phyloP scores from a whole-genome alignment of 2,329 filamentous ascomycete species.

The Malbranchea cinnamomea region DNA sequence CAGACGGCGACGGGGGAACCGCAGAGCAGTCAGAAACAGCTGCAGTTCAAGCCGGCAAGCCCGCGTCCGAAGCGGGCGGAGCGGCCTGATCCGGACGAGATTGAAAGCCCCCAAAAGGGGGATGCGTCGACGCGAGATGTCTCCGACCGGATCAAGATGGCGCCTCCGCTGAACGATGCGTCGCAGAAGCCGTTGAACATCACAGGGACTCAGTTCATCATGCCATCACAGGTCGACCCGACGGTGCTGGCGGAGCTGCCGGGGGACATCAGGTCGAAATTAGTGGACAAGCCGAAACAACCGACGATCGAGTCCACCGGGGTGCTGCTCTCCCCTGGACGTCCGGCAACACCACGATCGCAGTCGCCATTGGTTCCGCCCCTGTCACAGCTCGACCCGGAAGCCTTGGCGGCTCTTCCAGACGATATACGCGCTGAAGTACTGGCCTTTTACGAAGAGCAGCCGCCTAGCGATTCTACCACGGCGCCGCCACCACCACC shows the following conservation, averaged over 20 bases:
- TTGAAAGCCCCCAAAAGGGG: conserved; percentile 28
- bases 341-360: conserved; percentile 14
- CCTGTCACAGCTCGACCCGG: conserved; percentile 69
- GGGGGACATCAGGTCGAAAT: conserved; percentile 60
- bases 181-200: conserved; percentile 57
- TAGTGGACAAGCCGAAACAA: conserved; percentile 22
- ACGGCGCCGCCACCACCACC: conserved; percentile 28
- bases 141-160: conserved; percentile 16
- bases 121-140: conserved; percentile 12
- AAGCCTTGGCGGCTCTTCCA: conserved; percentile 69
- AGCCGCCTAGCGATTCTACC: conserved; percentile 19
- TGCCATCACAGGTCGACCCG: conserved; percentile 68
- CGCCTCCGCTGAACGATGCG: conserved; percentile 20
- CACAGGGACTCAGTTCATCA: conserved; percentile 76
- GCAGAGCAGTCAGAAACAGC: conserved; percentile 63
- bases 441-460: conserved; percentile 49
- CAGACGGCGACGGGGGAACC: conserved; percentile 32
- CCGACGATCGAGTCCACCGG: background rate
- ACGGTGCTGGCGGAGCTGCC: conserved; percentile 73
- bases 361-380: conserved; percentile 27
- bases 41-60: conserved; percentile 49
- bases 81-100: conserved; percentile 33
- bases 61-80: conserved; percentile 11
- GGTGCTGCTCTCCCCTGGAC: background rate
- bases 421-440: conserved; percentile 76